Evolutionary conservation across 306 rosid species (phyloP).

Genomic region (Abrus precatorius): DNA sequence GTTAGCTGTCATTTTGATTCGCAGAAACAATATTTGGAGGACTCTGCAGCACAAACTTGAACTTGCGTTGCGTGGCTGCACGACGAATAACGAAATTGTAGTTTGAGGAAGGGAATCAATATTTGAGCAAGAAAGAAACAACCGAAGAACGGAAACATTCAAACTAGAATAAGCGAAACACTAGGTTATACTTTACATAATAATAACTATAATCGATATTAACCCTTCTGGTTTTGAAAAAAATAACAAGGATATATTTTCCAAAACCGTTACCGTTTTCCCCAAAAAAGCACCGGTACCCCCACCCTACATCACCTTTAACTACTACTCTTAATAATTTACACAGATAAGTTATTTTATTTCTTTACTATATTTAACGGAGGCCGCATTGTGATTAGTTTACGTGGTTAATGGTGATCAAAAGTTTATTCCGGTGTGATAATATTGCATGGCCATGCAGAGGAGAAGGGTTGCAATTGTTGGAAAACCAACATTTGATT

Average conservation of each 20-base stretch:
- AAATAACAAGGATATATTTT: constrained; percentile 40
- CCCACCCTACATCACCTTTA: constrained; percentile 46
- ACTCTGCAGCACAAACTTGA: background rate
- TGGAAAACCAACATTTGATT: constrained; percentile 65
- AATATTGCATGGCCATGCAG: constrained; percentile 72
- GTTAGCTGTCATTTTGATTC: background rate
- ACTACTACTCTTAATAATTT: constrained; percentile 54
- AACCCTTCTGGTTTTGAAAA: constrained; percentile 49
- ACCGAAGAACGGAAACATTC: constrained; percentile 11
- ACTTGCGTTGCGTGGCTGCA: background rate
- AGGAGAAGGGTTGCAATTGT: constrained; percentile 58
- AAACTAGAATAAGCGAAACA: constrained; percentile 44
- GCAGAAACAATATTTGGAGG: background rate
- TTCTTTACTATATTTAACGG: constrained; percentile 45
- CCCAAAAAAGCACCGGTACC: constrained; percentile 49
- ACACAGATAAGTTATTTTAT: constrained; percentile 40
- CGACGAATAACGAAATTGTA: constrained; percentile 33
- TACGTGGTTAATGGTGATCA: constrained; percentile 52
- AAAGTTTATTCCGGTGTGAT: constrained; percentile 56
- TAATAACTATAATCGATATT: constrained; percentile 5
- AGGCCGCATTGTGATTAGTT: constrained; percentile 44
- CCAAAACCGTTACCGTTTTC: constrained; percentile 54
- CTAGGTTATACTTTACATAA: constrained; percentile 51
- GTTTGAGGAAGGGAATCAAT: constrained; percentile 32
- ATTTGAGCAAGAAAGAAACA: constrained; percentile 26